Percentiles rank a stretch among this genome's conserved stretches.
Conservation (phyloP, 164 flowering plant genomes). For the Cinnamomum chago region DNA sequence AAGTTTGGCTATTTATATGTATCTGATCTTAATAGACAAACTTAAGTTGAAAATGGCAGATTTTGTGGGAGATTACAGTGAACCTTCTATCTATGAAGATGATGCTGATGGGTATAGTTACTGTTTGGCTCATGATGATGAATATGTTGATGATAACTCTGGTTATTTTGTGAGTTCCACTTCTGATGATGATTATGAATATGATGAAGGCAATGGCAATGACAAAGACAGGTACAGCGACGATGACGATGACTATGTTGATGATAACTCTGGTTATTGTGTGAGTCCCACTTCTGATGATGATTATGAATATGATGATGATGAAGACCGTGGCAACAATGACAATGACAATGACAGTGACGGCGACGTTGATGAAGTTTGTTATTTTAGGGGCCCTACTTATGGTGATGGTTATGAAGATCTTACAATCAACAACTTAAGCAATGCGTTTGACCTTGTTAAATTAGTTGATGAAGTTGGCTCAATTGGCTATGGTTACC, state of each 20-base stretch:
- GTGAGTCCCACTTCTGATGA: background rate
- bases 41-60: no score
- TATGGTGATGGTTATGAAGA: background rate
- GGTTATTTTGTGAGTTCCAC: background rate
- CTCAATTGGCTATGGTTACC: background rate
- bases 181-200: background rate
- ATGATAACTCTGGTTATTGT: background rate
- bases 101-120: no score
- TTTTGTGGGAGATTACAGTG: no score
- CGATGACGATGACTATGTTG: background rate
- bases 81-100: no score
- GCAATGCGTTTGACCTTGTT: background rate
- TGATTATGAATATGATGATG: background rate
- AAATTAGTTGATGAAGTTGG: background rate
- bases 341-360: background rate
- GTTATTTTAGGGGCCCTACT: no score
- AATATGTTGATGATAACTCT: background rate
- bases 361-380: background rate
- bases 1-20: background rate
- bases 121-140: no score
- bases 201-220: background rate
- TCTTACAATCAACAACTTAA: background rate
- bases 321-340: background rate
- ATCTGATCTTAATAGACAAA: background rate
- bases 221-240: background rate